These are phyloP conservation scores for Eragrostis tef DNA, from an alignment of 202 grass and related monocot species.

Conservation along the genomic window DNA sequence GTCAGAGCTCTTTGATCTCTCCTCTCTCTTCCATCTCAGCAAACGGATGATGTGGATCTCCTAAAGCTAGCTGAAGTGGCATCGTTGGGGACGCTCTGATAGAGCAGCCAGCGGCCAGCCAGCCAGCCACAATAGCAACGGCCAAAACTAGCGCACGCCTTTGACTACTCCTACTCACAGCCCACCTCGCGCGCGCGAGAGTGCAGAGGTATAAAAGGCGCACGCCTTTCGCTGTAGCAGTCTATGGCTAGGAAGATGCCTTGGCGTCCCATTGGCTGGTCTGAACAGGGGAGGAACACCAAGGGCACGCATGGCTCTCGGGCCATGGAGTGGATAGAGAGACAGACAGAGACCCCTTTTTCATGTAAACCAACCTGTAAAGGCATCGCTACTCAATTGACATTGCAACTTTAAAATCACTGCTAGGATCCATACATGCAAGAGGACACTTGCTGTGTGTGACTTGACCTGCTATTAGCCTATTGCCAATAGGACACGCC, in stretches of 20 bases:
- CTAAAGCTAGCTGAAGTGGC: no score
- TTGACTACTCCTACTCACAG: not conserved
- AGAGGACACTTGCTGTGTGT: not conserved
- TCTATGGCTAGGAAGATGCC: not conserved
- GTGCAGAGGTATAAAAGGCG: not conserved
- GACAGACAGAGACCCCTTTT: not conserved
- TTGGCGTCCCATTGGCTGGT: conserved; percentile 7
- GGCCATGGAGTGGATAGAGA: conserved; percentile 26
- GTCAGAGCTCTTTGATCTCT: no score
- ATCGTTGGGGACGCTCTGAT: no score
- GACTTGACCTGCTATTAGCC: not conserved
- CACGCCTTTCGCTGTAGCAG: conserved; percentile 22
- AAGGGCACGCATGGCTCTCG: not conserved
- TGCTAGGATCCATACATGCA: conserved; percentile 24
- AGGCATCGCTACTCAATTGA: conserved; percentile 48
- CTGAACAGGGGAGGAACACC: not conserved
- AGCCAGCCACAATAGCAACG: no score
- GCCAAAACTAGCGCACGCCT: no score
- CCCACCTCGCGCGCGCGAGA: not conserved
- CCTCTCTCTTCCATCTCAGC: no score
- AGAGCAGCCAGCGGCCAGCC: not conserved
- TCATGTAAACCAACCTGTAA: conserved; percentile 9
- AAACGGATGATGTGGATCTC: no score
- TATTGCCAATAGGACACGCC: not conserved
- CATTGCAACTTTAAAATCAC: not conserved